Evolutionary conservation across 208 protist genomes (phyloP).

Genomic region (Leishmania major): DNA sequence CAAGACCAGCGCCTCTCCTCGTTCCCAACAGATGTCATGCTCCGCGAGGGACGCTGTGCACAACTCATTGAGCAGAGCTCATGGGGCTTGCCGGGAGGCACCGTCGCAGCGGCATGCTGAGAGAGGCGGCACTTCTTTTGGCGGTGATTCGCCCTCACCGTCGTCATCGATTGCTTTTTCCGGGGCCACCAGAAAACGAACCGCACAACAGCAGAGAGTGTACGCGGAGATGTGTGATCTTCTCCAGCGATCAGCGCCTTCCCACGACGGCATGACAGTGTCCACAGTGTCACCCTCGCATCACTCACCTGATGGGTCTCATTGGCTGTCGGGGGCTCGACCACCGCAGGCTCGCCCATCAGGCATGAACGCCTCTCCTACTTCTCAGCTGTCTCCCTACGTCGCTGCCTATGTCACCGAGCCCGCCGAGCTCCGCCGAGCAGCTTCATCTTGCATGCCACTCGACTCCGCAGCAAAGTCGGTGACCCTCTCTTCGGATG

Average conservation of each 20-base stretch:
- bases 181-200: background rate
- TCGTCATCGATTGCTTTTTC: background rate
- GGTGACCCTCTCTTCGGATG: background rate
- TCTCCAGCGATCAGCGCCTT: slow-evolving; percentile 10
- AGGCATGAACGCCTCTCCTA: background rate
- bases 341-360: background rate
- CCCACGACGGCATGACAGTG: background rate
- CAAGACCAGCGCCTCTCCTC: no score
- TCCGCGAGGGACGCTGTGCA: background rate
- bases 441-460: background rate
- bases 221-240: slow-evolving; percentile 45
- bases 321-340: background rate
- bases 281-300: background rate
- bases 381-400: slow-evolving; percentile 4
- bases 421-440: background rate
- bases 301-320: slow-evolving; percentile 15
- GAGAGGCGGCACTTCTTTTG: background rate
- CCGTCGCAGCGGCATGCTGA: background rate
- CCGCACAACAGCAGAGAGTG: slow-evolving; percentile 30
- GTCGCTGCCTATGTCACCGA: background rate
- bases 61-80: background rate
- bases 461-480: background rate
- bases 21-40: background rate
- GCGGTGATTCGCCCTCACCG: background rate
- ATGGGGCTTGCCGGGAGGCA: background rate